Evolutionary conservation across 768 basidiomycete genomes (phyloP), one percentile per base, ranked within the genome.

Genomic region (Tremella yokohamensis): DNA sequence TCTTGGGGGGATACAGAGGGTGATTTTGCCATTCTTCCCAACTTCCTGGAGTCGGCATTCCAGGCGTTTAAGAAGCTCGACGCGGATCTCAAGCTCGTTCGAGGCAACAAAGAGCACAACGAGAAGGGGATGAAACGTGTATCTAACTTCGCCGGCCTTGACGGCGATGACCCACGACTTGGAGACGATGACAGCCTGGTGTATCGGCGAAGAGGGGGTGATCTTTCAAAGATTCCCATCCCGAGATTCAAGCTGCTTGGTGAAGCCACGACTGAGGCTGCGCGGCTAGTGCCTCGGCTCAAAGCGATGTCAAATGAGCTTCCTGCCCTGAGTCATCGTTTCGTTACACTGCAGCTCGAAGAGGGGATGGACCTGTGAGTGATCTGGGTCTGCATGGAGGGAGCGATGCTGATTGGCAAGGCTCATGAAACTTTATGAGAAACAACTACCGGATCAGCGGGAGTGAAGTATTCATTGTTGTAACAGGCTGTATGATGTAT

Each of bases 321-420:
- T 15, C 73, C 75, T 0, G 47, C 57, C 7, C 48, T 68, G 48
- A 69, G 68, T 44, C 73, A 74, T 62, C 66, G 68, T 24, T 67
- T 73, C 52, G 66, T 72, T 2, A 69, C 68, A 0, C 51, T 57
- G 16, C 52, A 64, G 13, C 54, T 76, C 47, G 75, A 76, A 50
- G 64, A 71, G 22, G 70, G 66, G 9, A 76, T 76, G 75, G 68
- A 74, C 56, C n/a, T 73, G 73, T 75, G 53, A 67, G 73, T 73
- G 40, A 11, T 48, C 26, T 19, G 11, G 9, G 7, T 18, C 12
- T 26, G 26, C 25, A n/a, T 52, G 15, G 11, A 8, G 51, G n/a
- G n/a, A 9, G 25, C 15, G 53, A 60, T 56, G 62, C 49, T 48
- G 12, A 29, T n/a, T 8, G 8, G 13, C 18, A 49, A 71, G 69